Evolutionary conservation across 2,329 filamentous ascomycete genomes (phyloP).

Genomic region (Diaporthe citrichinensis): DNA sequence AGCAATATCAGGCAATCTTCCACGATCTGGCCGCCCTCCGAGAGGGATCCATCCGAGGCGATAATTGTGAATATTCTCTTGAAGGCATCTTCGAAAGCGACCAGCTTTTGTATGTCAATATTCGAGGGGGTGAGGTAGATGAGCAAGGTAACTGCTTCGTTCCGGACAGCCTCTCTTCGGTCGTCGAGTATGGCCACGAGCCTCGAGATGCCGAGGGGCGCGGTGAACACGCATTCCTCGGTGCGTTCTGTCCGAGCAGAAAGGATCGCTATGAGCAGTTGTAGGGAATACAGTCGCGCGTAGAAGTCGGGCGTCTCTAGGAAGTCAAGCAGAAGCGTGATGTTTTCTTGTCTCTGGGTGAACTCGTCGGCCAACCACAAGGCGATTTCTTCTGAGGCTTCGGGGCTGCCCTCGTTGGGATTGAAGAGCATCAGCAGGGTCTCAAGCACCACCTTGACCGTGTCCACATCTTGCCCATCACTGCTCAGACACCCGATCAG

Average conservation of each 20-base stretch:
- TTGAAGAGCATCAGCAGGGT: slow-evolving; percentile 94
- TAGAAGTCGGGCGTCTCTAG: slow-evolving; percentile 91
- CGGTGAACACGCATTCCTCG: slow-evolving; percentile 93
- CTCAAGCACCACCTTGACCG: slow-evolving; percentile 94
- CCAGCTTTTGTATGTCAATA: slow-evolving; percentile 91
- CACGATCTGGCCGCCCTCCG: slow-evolving; percentile 86
- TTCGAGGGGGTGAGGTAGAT: slow-evolving; percentile 91
- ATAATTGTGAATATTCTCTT: slow-evolving; percentile 89
- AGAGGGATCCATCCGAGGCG: slow-evolving; percentile 83
- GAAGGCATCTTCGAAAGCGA: slow-evolving; percentile 95
- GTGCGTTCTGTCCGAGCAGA: slow-evolving; percentile 89
- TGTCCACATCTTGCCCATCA: slow-evolving; percentile 95
- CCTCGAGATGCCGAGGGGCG: slow-evolving; percentile 88
- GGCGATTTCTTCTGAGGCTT: slow-evolving; percentile 95
- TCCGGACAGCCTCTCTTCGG: slow-evolving; percentile 86
- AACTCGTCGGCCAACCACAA: slow-evolving; percentile 98
- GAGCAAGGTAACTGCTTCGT: slow-evolving; percentile 88
- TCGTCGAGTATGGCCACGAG: slow-evolving; percentile 90
- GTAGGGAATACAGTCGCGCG: slow-evolving; percentile 89
- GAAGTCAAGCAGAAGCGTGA: slow-evolving; percentile 89
- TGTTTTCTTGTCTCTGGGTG: slow-evolving; percentile 97
- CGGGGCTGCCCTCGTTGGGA: slow-evolving; percentile 79
- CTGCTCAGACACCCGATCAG: slow-evolving; percentile 88
- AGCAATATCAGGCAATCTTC: slow-evolving; percentile 94
- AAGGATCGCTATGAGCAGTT: slow-evolving; percentile 89